These are phyloP conservation scores for Lyophyllum decastes DNA, from an alignment of 768 basidiomycete species.

Conservation along the genomic window DNA sequence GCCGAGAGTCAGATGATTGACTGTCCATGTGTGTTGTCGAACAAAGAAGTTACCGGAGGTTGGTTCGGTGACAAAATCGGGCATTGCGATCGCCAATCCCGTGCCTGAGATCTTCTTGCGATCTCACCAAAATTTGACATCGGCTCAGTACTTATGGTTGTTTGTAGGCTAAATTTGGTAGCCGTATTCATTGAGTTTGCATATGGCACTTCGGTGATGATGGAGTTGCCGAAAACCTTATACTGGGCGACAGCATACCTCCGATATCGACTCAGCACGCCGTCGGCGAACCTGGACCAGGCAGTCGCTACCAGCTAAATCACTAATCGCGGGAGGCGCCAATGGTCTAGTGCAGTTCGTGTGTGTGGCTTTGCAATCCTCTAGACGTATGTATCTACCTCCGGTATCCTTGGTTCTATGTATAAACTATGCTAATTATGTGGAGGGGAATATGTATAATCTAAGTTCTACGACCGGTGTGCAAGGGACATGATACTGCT, in stretches of 20 bases:
- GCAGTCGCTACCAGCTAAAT: neutral
- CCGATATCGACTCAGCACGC: slow-evolving; percentile 1
- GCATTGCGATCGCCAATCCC: slow-evolving; percentile 17
- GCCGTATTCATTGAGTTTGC: neutral
- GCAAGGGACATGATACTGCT: slow-evolving; percentile 6
- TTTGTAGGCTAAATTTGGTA: slow-evolving; percentile 7
- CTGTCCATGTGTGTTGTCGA: slow-evolving; percentile 10
- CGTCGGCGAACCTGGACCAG: neutral
- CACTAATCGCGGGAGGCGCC: neutral
- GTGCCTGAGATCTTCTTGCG: slow-evolving; percentile 18
- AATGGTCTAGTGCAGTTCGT: no score
- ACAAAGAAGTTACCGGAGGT: slow-evolving; percentile 15
- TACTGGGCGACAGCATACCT: slow-evolving; percentile 1
- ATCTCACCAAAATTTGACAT: neutral
- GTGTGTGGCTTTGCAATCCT: neutral
- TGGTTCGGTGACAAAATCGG: slow-evolving; percentile 13
- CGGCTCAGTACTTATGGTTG: slow-evolving; percentile 10
- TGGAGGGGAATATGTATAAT: slow-evolving; percentile 2
- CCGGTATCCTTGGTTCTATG: slow-evolving; percentile 2
- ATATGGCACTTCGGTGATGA: slow-evolving; percentile 10
- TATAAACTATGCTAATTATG: neutral
- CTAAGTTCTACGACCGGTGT: slow-evolving; percentile 4
- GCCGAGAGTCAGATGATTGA: slow-evolving; percentile 19
- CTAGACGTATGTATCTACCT: neutral
- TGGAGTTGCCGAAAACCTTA: slow-evolving; percentile 2